Evolutionary conservation across 2,329 filamentous ascomycete species (phyloP).

Genomic region (Exophiala alcalophila): DNA sequence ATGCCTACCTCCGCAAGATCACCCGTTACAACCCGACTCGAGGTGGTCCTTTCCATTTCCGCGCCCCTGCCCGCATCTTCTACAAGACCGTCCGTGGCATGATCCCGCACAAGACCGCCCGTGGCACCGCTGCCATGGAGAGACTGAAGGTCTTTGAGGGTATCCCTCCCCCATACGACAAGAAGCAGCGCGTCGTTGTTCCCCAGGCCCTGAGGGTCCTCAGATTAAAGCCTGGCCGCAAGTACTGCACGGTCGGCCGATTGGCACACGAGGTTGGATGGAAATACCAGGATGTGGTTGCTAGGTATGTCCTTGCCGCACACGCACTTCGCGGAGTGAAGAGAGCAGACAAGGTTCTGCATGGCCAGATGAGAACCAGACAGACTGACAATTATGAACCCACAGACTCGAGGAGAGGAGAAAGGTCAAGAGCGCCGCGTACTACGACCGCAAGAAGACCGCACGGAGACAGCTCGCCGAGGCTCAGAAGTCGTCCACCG

Average conservation of each 20-base stretch:
- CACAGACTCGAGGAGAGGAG: constrained; percentile 94
- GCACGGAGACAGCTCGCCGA: constrained; percentile 84
- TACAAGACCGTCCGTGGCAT: constrained; percentile 99
- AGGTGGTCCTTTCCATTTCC: constrained; percentile 99
- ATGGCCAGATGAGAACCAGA: neutral
- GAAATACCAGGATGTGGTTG: constrained; percentile 99
- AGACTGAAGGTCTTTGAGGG: constrained; percentile 99
- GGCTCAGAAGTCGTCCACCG: constrained; percentile 86
- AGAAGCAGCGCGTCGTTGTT: constrained; percentile 99
- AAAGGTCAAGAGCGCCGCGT: constrained; percentile 98
- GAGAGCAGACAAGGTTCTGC: neutral
- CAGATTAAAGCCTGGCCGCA: constrained; percentile 96
- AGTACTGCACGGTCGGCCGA: constrained; percentile 99
- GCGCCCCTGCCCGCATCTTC: constrained; percentile 98
- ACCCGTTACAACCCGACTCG: constrained; percentile 99
- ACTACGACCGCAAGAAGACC: constrained; percentile 99
- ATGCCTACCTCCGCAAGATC: constrained; percentile 99
- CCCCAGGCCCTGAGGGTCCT: constrained; percentile 96
- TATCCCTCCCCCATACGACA: constrained; percentile 97
- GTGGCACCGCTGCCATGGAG: constrained; percentile 93
- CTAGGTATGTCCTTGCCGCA: constrained; percentile 65
- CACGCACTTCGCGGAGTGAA: constrained; percentile 1
- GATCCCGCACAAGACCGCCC: constrained; percentile 99
- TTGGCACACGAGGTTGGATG: constrained; percentile 99
- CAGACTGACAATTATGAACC: neutral